phyloP scores from a whole-genome alignment of 2,329 filamentous ascomycete species.

The Penicillium sclerotiorum region DNA sequence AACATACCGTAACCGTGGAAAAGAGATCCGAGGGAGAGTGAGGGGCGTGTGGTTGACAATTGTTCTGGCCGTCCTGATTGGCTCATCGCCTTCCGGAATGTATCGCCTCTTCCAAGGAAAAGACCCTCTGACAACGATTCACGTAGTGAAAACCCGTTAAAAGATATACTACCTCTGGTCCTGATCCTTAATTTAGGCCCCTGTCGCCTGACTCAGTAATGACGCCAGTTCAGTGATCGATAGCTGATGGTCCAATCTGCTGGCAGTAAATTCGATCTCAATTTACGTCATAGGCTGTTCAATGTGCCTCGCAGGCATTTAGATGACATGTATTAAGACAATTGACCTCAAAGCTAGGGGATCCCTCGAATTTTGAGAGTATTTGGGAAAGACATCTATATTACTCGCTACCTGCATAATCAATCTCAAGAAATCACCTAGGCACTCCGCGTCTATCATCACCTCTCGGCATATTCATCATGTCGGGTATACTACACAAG shows the following conservation, averaged over 20 bases:
- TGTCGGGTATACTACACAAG: slow-evolving; percentile 1
- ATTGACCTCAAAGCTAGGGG: too few relatives aligned
- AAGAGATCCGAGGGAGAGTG: neutral
- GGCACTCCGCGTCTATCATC: neutral
- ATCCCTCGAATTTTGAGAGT: too few relatives aligned
- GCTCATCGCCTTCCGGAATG: neutral
- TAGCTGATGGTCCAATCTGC: too few relatives aligned
- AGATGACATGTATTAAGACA: too few relatives aligned
- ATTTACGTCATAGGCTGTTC: too few relatives aligned
- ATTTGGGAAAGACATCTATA: neutral
- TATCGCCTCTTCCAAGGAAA: neutral
- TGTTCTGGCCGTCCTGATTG: neutral
- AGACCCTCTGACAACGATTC: neutral
- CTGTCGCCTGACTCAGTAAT: neutral
- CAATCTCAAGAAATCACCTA: neutral
- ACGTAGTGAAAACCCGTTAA: neutral
- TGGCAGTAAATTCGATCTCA: too few relatives aligned
- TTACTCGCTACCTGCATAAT: too few relatives aligned
- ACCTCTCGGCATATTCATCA: neutral
- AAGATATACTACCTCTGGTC: neutral
- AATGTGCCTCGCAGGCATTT: too few relatives aligned
- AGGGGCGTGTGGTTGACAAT: neutral
- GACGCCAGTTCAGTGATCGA: neutral
- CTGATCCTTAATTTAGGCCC: neutral
- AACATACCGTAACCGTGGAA: neutral